phyloP scores from a whole-genome alignment of 306 rosid species.

The Castanospermum australe region DNA sequence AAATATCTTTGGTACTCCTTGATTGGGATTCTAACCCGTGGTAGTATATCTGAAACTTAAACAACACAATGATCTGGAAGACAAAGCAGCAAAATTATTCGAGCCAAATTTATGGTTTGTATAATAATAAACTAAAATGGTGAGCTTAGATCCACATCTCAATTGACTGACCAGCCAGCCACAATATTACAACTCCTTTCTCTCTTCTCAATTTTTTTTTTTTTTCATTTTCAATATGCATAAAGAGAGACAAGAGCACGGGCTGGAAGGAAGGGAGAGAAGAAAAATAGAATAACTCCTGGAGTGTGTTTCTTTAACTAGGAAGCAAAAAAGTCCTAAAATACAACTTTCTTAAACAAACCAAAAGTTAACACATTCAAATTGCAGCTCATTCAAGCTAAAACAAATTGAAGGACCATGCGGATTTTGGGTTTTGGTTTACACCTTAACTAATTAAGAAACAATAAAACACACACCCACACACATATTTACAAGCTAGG shows the following conservation, averaged over 20 bases:
- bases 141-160: background rate
- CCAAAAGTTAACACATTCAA: background rate
- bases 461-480: background rate
- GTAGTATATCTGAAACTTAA: slow-evolving; percentile 25
- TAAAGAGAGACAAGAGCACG: background rate
- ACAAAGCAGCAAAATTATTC: slow-evolving; percentile 16
- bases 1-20: slow-evolving; percentile 18
- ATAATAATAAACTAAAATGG: background rate
- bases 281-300: background rate
- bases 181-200: background rate
- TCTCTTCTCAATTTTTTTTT: background rate
- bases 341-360: slow-evolving; percentile 5
- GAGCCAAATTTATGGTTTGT: background rate
- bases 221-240: slow-evolving; percentile 13
- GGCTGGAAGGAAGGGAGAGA: background rate
- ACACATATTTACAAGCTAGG: background rate
- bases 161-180: background rate
- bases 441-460: slow-evolving; percentile 2
- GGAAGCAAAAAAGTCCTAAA: slow-evolving; percentile 14
- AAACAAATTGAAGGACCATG: background rate
- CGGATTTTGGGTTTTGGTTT: background rate
- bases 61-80: slow-evolving; percentile 22
- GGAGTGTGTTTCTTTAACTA: background rate
- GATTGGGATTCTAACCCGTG: slow-evolving; percentile 13
- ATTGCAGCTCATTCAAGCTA: background rate